phyloP scores from a whole-genome alignment of 352 stramenopile species.

The Pythium scleroteichum region DNA sequence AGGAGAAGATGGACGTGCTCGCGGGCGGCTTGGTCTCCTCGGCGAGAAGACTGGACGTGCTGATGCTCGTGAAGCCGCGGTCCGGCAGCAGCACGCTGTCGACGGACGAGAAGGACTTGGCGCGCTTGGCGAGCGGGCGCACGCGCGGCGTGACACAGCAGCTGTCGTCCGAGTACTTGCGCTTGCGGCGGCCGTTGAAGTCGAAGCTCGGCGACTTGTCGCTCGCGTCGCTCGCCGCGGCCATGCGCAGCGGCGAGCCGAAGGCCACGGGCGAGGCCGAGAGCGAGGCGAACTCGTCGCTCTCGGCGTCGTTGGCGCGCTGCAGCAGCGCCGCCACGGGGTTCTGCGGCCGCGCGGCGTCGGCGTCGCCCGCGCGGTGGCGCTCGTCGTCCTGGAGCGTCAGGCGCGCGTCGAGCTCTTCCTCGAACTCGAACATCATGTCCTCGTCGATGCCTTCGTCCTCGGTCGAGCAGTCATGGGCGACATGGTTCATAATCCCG shows the following conservation, averaged over 20 bases:
- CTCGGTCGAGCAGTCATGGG: conserved; percentile 26
- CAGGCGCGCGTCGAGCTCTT: conserved; percentile 27
- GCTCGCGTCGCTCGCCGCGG: conserved; percentile 17
- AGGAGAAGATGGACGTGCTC: neutral
- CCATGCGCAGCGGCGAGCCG: conserved; percentile 16
- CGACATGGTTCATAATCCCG: conserved; percentile 34
- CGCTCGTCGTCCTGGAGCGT: conserved; percentile 12
- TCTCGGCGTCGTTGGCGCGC: conserved; percentile 16
- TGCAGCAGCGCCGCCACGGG: conserved; percentile 44
- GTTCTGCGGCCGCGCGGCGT: conserved; percentile 38
- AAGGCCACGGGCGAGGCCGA: conserved; percentile 23
- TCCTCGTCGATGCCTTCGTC: conserved; percentile 56
- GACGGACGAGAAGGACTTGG: conserved; percentile 48
- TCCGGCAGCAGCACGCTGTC: conserved; percentile 29
- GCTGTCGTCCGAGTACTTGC: conserved; percentile 46
- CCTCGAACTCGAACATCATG: conserved; percentile 75
- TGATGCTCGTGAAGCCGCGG: conserved; percentile 18
- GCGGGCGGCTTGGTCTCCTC: neutral
- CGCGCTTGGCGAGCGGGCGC: conserved; percentile 53
- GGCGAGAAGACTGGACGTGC: conserved; percentile 3
- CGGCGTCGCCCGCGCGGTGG: conserved; percentile 22
- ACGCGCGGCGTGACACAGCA: conserved; percentile 36
- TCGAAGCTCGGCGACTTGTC: conserved; percentile 28
- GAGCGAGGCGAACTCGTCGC: conserved; percentile 19
- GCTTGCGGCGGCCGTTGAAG: conserved; percentile 53